Evolutionary conservation across 2,329 filamentous ascomycete species (phyloP), one percentile per base, ranked within the genome.

Genomic region (Aspergillus persii): DNA sequence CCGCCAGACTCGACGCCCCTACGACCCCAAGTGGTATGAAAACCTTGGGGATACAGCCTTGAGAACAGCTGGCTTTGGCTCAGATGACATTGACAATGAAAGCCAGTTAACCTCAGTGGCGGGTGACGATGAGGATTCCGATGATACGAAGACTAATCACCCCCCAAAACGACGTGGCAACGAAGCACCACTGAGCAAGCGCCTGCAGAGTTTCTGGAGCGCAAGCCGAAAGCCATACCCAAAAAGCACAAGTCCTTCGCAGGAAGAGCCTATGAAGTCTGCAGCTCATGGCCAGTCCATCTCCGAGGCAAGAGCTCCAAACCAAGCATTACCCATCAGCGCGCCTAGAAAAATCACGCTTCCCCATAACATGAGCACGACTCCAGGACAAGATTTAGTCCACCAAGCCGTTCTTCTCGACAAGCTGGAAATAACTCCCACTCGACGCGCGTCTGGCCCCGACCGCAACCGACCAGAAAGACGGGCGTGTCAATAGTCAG

Each of bases 381-480:
- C 74, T 1, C 74, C 74, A 8, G 73, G 55, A 76, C 71, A 33
- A 69, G 74, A 39, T 77, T 77, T 54, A 77, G 75, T 51, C 75
- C 74, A 4, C 74, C 74, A 7, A 75, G 52, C 74, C 73, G n/a
- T 74, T 33, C 70, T 75, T 9, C 68, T 76, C 18, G 74, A 76
- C 46, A 69, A 74, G 48, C 63, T 75, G 12, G 74, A 76, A 51
- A 63, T 71, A 15, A 76, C 74, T 33, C 74, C 74, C 26, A 75
- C 73, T 27, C 71, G 73, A 15, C 68, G 68, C 27, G 63, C 66
- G 18, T 68, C 69, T 41, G 70, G 69, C n/a, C 66, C 30, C 67
- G 68, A 47, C 64, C 70, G 15, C 73, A 72, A 48, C 61, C 63
- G 50, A 57, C 53, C 18, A 65, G 63, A 46, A 63, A 61, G 29